Base-by-base conservation (phyloP, 2,329 filamentous ascomycete species). In the Canariomyces notabilis region DNA sequence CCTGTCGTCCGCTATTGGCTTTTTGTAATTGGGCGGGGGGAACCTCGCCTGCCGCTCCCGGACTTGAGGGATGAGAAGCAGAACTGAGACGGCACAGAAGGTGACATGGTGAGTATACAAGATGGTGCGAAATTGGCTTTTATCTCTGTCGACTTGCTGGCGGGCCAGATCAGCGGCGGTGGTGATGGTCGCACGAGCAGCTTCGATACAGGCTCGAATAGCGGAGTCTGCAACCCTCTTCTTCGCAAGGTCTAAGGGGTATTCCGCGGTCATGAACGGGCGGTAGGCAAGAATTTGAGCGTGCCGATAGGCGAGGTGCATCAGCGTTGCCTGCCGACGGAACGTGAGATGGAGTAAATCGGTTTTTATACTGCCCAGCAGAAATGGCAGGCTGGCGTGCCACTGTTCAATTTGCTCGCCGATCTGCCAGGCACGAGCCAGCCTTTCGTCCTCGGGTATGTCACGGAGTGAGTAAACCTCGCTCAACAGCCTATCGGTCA, bases 391-490 rank as follows among this genome's bases (percentile, higher is more conserved):
- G 5, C 37, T 12, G 4, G 31, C 46, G 9, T 41, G 45, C 52
- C 52, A 58, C 3, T 49, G 36, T 8, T 55, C 49, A 3, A 58
- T 20, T 12, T 53, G 46, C n/a, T 41, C 42, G n/a, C 32, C 40
- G 4, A 53, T 33, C 9, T 33, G 26, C n/a, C n/a, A 12, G 7
- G 49, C 48, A 22, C 33, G 39, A 11, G 38, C 37, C 2, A 55
- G 21, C 21, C 54, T 49, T 31, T 45, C 41, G 1, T 43, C 29
- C 9, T 54, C 42, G 1, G 52, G 42, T 4, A 47, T 43, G 6
- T 55, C 49, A 11, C 48, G 50, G 20, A 57, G 40, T 1, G 50
- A 37, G 40, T 58, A 58, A 5, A 54, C 52, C 18, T 58, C 42
- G 19, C 46, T 45, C 20, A 46, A 23, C 6, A 54, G 42, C 33